These are phyloP conservation scores for Cubamyces sp. DNA, from an alignment of 768 basidiomycete species.

Conservation along the genomic window DNA sequence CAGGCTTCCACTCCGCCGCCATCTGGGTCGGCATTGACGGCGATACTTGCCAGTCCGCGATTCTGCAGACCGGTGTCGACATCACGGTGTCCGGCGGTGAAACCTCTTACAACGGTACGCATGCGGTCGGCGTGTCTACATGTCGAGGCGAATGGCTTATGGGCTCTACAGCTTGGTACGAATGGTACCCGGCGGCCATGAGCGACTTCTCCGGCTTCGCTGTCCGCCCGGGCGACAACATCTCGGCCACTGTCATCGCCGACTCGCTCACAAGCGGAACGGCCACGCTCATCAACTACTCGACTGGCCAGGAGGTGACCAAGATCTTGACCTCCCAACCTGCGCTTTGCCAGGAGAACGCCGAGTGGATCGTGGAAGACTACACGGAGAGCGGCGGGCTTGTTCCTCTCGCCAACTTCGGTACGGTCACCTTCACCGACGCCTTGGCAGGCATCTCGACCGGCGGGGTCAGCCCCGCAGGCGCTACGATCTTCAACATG, in stretches of 20 bases:
- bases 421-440: conserved; percentile 41
- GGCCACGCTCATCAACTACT: conserved; percentile 34
- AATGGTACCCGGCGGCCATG: conserved; percentile 40
- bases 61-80: conserved; percentile 43
- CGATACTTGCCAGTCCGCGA: conserved; percentile 40
- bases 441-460: conserved; percentile 34
- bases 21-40: conserved; percentile 45
- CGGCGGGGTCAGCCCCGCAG: conserved; percentile 33
- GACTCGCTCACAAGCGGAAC: conserved; percentile 32
- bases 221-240: conserved; percentile 35
- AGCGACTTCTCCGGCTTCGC: conserved; percentile 39
- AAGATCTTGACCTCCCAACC: conserved; percentile 35
- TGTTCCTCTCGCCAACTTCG: conserved; percentile 44
- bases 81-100: conserved; percentile 33
- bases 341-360: conserved; percentile 40
- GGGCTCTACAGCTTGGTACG: conserved; percentile 35
- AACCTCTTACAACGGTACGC: conserved; percentile 38
- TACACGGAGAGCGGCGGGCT: conserved; percentile 29
- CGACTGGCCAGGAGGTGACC: conserved; percentile 35
- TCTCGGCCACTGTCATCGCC: conserved; percentile 37
- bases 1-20: conserved; percentile 35
- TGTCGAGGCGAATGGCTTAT: too few relatives aligned
- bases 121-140: too few relatives aligned
- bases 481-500: conserved; percentile 41
- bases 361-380: conserved; percentile 47